phyloP scores from a whole-genome alignment of 2,329 filamentous ascomycete genomes.

The Pseudogymnoascus sp. region DNA sequence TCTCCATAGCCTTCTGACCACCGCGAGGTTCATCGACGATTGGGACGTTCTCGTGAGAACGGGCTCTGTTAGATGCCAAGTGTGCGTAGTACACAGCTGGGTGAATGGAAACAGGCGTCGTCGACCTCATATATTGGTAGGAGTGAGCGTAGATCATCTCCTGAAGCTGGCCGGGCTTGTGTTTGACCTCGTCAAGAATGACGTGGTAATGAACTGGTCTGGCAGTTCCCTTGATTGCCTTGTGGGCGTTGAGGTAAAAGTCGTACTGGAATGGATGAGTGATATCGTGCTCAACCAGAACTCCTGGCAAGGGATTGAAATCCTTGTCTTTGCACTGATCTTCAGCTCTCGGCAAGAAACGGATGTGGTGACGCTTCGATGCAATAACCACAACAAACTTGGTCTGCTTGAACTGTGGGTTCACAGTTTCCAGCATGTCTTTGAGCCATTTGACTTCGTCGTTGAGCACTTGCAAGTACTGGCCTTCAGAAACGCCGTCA shows the following conservation, averaged over 20 bases:
- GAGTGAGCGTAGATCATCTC: slow-evolving; percentile 90
- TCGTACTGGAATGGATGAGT: slow-evolving; percentile 88
- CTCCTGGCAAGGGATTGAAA: slow-evolving; percentile 76
- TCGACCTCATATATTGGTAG: slow-evolving; percentile 87
- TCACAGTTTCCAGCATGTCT: slow-evolving; percentile 49
- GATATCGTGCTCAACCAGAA: slow-evolving; percentile 79
- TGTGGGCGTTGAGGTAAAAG: slow-evolving; percentile 65
- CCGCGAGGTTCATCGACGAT: slow-evolving; percentile 37
- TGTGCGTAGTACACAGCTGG: slow-evolving; percentile 96
- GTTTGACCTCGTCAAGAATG: slow-evolving; percentile 69
- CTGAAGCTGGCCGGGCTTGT: slow-evolving; percentile 62
- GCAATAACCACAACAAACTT: slow-evolving; percentile 82
- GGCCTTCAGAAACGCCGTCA: slow-evolving; percentile 82
- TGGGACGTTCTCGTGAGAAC: slow-evolving; percentile 56
- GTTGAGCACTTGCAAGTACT: slow-evolving; percentile 72
- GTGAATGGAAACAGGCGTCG: slow-evolving; percentile 73
- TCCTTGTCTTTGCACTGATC: slow-evolving; percentile 56
- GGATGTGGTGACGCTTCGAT: slow-evolving; percentile 88
- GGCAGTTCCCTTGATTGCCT: slow-evolving; percentile 87
- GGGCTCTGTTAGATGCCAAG: slow-evolving; percentile 72
- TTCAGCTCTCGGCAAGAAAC: slow-evolving; percentile 63
- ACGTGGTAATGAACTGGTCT: slow-evolving; percentile 90
- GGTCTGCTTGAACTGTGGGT: slow-evolving; percentile 13
- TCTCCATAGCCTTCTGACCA: slow-evolving; percentile 34
- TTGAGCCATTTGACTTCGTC: slow-evolving; percentile 52